Evolutionary conservation across 257 asterid species (phyloP).

Genomic region (Nyctanthes arbortristis): DNA sequence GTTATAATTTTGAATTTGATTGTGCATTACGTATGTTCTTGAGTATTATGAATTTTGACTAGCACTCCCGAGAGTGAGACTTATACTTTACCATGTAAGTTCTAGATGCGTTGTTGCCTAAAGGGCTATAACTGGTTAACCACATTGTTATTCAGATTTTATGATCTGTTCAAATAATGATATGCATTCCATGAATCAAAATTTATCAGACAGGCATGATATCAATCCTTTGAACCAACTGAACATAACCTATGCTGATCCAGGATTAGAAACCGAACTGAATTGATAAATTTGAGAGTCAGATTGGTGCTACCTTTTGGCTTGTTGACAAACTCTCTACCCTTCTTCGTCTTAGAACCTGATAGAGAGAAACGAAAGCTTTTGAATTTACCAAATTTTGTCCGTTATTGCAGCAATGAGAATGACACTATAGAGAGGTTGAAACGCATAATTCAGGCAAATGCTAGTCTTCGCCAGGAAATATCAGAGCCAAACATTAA

Average conservation of each 20-base stretch:
- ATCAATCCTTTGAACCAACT: not conserved
- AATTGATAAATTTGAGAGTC: not conserved
- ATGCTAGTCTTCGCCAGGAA: conserved; percentile 69
- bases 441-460: conserved; percentile 66
- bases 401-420: conserved; percentile 76
- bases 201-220: not conserved
- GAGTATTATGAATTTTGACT: not conserved
- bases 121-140: not conserved
- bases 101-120: not conserved
- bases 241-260: not conserved
- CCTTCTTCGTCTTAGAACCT: not conserved
- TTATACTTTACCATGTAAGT: not conserved
- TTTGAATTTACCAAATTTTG: not conserved
- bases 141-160: not conserved
- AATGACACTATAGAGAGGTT: conserved; percentile 83
- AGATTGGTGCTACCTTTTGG: not conserved
- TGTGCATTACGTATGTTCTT: not conserved
- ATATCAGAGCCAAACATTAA: conserved; percentile 40
- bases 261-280: conserved; percentile 5
- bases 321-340: not conserved
- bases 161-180: conserved; percentile 7
- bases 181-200: conserved; percentile 15
- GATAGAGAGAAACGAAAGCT: not conserved
- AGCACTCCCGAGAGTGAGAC: not conserved
- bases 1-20: too few relatives aligned